Conservation (phyloP, 805 yeast species). For the Schizosaccharomyces cryophilus region DNA sequence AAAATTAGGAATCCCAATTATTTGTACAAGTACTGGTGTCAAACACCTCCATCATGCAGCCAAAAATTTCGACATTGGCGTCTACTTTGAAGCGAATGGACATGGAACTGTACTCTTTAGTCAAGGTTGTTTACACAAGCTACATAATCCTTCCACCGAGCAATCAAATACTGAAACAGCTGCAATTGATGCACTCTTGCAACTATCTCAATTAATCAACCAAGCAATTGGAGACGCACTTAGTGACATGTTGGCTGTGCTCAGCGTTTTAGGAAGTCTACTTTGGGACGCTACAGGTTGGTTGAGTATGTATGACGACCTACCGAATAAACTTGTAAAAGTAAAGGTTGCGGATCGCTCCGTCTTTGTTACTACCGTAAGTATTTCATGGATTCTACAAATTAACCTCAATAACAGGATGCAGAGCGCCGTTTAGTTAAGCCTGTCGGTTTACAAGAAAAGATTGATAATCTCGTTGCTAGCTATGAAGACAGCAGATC, state of each 20-base stretch:
- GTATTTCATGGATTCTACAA: slow-evolving; percentile 21
- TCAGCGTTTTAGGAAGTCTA: slow-evolving; percentile 35
- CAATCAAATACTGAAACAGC: slow-evolving; percentile 19
- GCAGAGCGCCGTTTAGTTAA: slow-evolving; percentile 64
- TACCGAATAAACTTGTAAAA: slow-evolving; percentile 67
- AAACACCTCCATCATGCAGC: slow-evolving; percentile 91
- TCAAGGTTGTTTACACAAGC: slow-evolving; percentile 20
- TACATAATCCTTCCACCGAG: slow-evolving; percentile 16
- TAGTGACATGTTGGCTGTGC: slow-evolving; percentile 63
- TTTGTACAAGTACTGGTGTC: slow-evolving; percentile 85
- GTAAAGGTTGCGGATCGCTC: slow-evolving; percentile 64
- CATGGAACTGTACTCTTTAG: slow-evolving; percentile 88
- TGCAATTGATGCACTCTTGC: slow-evolving; percentile 29
- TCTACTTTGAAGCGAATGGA: slow-evolving; percentile 94
- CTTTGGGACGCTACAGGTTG: slow-evolving; percentile 40
- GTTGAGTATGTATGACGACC: slow-evolving; percentile 54
- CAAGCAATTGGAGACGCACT: slow-evolving; percentile 98
- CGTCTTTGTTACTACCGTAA: slow-evolving; percentile 20
- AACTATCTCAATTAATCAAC: slow-evolving; percentile 52
- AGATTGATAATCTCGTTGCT: slow-evolving; percentile 41
- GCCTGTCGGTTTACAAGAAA: slow-evolving; percentile 53
- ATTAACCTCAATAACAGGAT: slow-evolving; percentile 19
- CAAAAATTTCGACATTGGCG: slow-evolving; percentile 55
- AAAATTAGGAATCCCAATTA: slow-evolving; percentile 47
- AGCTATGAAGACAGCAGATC: slow-evolving; percentile 45